phyloP scores from a whole-genome alignment of 2,329 filamentous ascomycete genomes.

The Neonectria sp. region DNA sequence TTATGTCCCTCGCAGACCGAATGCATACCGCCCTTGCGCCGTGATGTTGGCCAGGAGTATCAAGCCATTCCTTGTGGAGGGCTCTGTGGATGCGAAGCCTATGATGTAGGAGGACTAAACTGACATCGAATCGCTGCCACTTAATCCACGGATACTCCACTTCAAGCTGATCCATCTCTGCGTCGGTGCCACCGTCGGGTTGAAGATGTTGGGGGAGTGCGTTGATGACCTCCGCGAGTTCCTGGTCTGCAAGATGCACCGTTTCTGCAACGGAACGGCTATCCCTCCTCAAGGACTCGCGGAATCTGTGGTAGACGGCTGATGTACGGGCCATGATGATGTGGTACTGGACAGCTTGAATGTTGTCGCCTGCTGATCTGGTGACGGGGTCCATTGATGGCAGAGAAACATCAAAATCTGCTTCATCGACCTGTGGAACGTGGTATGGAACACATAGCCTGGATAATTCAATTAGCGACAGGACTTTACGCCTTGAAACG shows the following conservation, averaged over 20 bases:
- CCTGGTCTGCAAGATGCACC: slow-evolving; percentile 20
- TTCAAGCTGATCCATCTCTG: slow-evolving; percentile 22
- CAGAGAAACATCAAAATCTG: slow-evolving; percentile 19
- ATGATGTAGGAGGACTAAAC: slow-evolving; percentile 30
- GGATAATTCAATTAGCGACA: not conserved
- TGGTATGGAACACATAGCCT: slow-evolving; percentile 26
- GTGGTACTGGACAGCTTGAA: slow-evolving; percentile 29
- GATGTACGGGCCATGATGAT: slow-evolving; percentile 25
- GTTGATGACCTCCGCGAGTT: slow-evolving; percentile 25
- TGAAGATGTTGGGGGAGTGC: slow-evolving; percentile 20
- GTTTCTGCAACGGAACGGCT: not conserved
- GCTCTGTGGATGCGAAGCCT: slow-evolving; percentile 27
- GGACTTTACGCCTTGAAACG: not conserved
- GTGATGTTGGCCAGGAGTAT: slow-evolving; percentile 18
- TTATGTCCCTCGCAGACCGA: slow-evolving; percentile 24
- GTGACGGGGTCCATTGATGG: slow-evolving; percentile 6
- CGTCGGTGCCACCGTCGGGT: slow-evolving; percentile 15
- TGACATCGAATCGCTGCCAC: slow-evolving; percentile 34
- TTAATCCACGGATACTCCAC: slow-evolving; percentile 30
- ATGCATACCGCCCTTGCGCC: slow-evolving; percentile 29
- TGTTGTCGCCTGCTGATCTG: not conserved
- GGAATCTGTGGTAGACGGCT: slow-evolving; percentile 20
- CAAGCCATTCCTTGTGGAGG: slow-evolving; percentile 27
- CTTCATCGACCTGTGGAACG: slow-evolving; percentile 16
- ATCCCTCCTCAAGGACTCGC: slow-evolving; percentile 13